Percentiles rank a stretch among this genome's conserved stretches.
phyloP scores from a whole-genome alignment of 2,329 filamentous ascomycete species.

The Stemphylium beticola region DNA sequence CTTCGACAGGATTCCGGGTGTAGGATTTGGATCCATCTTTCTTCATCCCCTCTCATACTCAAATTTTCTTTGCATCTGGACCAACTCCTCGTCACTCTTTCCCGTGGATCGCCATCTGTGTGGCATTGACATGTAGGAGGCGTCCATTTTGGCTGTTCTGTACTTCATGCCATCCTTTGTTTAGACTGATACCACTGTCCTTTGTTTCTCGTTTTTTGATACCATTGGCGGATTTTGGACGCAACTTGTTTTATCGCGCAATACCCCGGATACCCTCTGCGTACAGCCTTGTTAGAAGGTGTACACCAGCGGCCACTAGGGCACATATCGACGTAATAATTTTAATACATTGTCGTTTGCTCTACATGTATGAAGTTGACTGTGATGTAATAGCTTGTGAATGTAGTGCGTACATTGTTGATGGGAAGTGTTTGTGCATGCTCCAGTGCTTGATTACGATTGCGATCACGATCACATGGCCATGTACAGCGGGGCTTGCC shows the following conservation, averaged over 20 bases:
- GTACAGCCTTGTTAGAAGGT: constrained; percentile 49
- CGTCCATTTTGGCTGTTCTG: constrained; percentile 40
- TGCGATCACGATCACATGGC: too few species aligned
- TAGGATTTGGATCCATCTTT: constrained; percentile 41
- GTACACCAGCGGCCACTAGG: constrained; percentile 51
- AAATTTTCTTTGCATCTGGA: constrained; percentile 31
- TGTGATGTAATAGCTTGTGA: neutral
- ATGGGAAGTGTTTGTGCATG: neutral
- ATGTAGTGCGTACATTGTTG: neutral
- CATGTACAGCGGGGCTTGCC: too few species aligned
- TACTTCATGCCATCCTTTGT: constrained; percentile 45
- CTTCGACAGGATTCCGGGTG: constrained; percentile 29
- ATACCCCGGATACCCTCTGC: constrained; percentile 52
- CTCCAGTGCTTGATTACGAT: too few species aligned
- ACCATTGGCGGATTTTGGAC: constrained; percentile 34
- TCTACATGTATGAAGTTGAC: neutral
- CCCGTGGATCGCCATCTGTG: constrained; percentile 40
- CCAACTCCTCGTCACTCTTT: constrained; percentile 39
- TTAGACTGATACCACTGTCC: constrained; percentile 54
- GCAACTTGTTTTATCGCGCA: constrained; percentile 44
- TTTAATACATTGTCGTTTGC: constrained; percentile 42
- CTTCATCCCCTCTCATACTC: constrained; percentile 40
- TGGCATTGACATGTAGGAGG: constrained; percentile 45
- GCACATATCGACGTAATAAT: constrained; percentile 49
- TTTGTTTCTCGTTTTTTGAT: constrained; percentile 50